phyloP scores from a whole-genome alignment of 2,329 filamentous ascomycete species.

The Endoconidiophora laricicola region DNA sequence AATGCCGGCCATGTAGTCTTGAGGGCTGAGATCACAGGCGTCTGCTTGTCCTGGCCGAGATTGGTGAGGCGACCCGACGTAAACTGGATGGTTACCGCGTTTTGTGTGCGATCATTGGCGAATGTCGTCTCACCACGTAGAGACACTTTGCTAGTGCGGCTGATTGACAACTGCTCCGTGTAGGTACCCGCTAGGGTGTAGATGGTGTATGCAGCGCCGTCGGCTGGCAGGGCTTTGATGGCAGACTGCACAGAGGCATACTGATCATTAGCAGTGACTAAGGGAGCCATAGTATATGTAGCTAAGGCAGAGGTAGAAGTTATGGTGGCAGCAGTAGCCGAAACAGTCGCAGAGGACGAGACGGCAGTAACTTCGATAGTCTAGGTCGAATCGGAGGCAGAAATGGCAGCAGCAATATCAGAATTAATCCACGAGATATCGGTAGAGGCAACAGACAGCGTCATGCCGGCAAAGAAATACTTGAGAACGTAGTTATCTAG shows the following conservation, averaged over 20 bases:
- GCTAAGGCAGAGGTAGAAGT: neutral
- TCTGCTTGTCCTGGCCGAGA: slow-evolving; percentile 31
- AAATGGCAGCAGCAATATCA: slow-evolving; percentile 16
- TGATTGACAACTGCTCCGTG: slow-evolving; percentile 40
- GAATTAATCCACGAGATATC: slow-evolving; percentile 24
- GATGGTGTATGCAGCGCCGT: slow-evolving; percentile 19
- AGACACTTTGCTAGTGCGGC: slow-evolving; percentile 32
- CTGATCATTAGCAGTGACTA: slow-evolving; percentile 12
- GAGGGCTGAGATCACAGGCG: slow-evolving; percentile 22
- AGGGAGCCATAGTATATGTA: slow-evolving; percentile 5
- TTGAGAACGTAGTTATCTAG: slow-evolving; percentile 22
- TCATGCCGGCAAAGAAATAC: slow-evolving; percentile 21
- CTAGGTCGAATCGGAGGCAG: neutral
- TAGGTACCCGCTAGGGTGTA: slow-evolving; percentile 34
- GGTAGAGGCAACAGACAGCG: slow-evolving; percentile 20
- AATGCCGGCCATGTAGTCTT: slow-evolving; percentile 28
- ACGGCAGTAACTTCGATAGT: neutral
- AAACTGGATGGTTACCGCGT: slow-evolving; percentile 37
- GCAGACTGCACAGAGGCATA: slow-evolving; percentile 17
- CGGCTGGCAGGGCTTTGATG: slow-evolving; percentile 16
- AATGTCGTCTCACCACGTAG: slow-evolving; percentile 43
- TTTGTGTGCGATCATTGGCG: slow-evolving; percentile 33
- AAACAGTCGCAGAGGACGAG: neutral
- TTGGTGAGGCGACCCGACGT: slow-evolving; percentile 15
- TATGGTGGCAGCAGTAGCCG: neutral